Base-by-base conservation (phyloP, 345 rosid species). In the Moricandia arvensis region DNA sequence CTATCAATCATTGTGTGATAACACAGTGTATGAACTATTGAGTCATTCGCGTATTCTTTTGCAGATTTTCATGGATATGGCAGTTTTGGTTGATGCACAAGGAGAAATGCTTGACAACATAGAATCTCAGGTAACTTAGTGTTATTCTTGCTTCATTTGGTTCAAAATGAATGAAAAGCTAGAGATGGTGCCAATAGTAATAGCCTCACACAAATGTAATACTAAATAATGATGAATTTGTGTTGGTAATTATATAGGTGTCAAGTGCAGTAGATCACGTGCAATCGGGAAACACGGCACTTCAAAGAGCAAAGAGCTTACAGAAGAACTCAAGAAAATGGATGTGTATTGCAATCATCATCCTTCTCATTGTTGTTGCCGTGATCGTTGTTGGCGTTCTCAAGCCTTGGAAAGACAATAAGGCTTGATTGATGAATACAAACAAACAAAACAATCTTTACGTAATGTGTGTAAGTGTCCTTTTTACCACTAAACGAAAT, bases 91-190 rank as follows among this genome's bases (percentile, higher is more conserved):
- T 65, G 93, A 95, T 63, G 93, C 93, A 35, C 97, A 92, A 75
- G 97, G 97, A 68, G 97, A 95, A 57, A 85, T 95, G 97, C 87
- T 95, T 2, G 90, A 95, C 87, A 87, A 90, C 82, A 95, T 95
- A 58, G 99, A 95, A 84, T 82, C 90, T 59, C 96, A 95, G 87
- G 97, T 91, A 87, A 62, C 33, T 41, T 12, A 1, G 49, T 41
- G 15, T 41, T 41, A 41, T 41, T 4, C 2, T 41, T 41, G 15
- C 49, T 41, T 41, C 49, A 3, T 6, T 12, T 11, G 15, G 49
- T 12, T 41, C 15, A 11, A 2, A 41, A 41, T 41, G 0, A 15
- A 11, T 41, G 4, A 12, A 41, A 41, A 41, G 45, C 45, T n/a
- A n/a, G n/a, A n/a, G n/a, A n/a, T n/a, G n/a, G n/a, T n/a, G n/a